phyloP scores from a whole-genome alignment of 305 asterid species.

The Ruellia speciosa region DNA sequence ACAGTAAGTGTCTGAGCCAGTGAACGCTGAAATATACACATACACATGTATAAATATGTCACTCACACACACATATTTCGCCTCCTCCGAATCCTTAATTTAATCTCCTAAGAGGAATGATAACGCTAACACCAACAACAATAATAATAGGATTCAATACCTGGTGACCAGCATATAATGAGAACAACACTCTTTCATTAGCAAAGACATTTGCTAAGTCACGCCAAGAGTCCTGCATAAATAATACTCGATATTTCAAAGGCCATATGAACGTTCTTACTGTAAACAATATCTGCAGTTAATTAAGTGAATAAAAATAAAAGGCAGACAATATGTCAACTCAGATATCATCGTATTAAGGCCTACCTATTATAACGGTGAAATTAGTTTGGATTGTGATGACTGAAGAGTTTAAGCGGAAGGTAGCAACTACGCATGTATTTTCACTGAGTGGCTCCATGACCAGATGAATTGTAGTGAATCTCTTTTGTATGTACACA shows the following conservation, averaged over 20 bases:
- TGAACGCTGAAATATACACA: conserved; percentile 53
- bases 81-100: background rate
- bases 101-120: background rate
- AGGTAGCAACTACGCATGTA: too few relatives aligned
- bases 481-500: too few relatives aligned
- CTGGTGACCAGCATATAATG: conserved; percentile 71
- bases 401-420: too few relatives aligned
- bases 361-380: too few relatives aligned
- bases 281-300: too few relatives aligned
- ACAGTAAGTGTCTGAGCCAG: conserved; percentile 76
- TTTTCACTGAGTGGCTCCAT: too few relatives aligned
- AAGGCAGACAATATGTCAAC: too few relatives aligned
- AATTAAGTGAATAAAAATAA: too few relatives aligned
- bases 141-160: conserved; percentile 31
- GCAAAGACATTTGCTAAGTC: conserved; percentile 68
- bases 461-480: too few relatives aligned
- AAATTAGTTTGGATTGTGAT: too few relatives aligned
- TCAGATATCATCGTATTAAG: too few relatives aligned
- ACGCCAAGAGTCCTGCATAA: conserved; percentile 78
- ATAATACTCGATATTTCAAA: conserved; percentile 15
- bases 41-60: background rate
- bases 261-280: background rate
- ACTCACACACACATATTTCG: background rate
- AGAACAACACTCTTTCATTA: conserved; percentile 56
- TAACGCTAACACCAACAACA: background rate